phyloP scores from a whole-genome alignment of 768 basidiomycete genomes.

The Russula dissimulans region DNA sequence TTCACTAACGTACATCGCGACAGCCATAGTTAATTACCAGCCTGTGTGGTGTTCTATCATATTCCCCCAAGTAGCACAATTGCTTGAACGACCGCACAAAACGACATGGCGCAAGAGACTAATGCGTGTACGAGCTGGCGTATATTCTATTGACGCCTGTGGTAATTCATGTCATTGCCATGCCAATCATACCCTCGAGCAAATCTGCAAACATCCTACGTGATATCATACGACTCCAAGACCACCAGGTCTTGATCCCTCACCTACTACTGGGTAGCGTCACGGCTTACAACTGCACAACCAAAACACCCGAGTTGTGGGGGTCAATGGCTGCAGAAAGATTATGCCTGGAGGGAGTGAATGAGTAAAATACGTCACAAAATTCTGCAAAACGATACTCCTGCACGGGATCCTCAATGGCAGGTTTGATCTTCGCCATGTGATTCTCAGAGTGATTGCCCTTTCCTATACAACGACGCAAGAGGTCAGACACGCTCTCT shows the following conservation, averaged over 20 bases:
- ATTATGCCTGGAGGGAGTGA: slow-evolving; percentile 44
- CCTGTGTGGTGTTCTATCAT: too few species aligned
- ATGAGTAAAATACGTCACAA: neutral
- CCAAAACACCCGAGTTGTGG: slow-evolving; percentile 72
- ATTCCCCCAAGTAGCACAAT: too few species aligned
- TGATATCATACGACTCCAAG: slow-evolving; percentile 50
- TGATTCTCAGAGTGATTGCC: slow-evolving; percentile 75
- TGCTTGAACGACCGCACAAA: too few species aligned
- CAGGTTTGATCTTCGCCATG: slow-evolving; percentile 83
- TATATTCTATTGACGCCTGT: too few species aligned
- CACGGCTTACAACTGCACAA: slow-evolving; percentile 56
- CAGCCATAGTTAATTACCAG: too few species aligned
- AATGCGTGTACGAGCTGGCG: too few species aligned
- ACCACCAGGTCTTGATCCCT: slow-evolving; percentile 27
- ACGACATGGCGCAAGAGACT: too few species aligned
- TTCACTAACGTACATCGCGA: too few species aligned
- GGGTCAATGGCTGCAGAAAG: slow-evolving; percentile 71
- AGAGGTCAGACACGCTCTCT: neutral
- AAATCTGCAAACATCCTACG: slow-evolving; percentile 22
- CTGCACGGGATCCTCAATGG: slow-evolving; percentile 77
- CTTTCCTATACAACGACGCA: slow-evolving; percentile 44
- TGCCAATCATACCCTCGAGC: neutral
- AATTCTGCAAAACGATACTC: slow-evolving; percentile 39
- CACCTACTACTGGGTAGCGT: slow-evolving; percentile 20
- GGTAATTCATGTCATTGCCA: neutral